phyloP scores from a whole-genome alignment of 78 protist genomes.

The Dictyostelium intermedium region DNA sequence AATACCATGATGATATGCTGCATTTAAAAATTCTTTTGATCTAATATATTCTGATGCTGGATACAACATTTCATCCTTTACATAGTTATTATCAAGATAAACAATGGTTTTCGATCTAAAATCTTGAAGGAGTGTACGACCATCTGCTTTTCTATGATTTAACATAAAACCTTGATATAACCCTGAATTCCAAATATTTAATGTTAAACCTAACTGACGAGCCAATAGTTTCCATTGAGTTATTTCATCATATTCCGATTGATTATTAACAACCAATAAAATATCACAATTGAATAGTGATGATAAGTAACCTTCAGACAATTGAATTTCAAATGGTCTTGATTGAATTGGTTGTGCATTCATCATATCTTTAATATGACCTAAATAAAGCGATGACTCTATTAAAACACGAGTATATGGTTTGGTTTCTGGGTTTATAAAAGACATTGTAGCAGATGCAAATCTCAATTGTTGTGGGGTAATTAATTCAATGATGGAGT shows the following conservation, averaged over 20 bases:
- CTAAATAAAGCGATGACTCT: slow-evolving; percentile 38
- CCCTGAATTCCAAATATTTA: slow-evolving; percentile 49
- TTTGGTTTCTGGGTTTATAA: slow-evolving; percentile 2
- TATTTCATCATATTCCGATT: slow-evolving; percentile 48
- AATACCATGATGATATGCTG: slow-evolving; percentile 57
- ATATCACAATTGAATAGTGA: slow-evolving; percentile 4
- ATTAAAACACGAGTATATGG: slow-evolving; percentile 66
- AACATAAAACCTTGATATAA: slow-evolving; percentile 46
- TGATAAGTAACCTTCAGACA: slow-evolving; percentile 46
- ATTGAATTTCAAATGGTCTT: slow-evolving; percentile 71
- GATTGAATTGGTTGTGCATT: slow-evolving; percentile 53
- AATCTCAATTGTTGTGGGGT: neutral
- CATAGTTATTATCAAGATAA: slow-evolving; percentile 42
- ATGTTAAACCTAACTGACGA: neutral
- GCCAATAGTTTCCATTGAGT: slow-evolving; percentile 23
- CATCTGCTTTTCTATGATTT: slow-evolving; percentile 16
- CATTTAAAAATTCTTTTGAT: slow-evolving; percentile 42
- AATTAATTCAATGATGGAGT: slow-evolving; percentile 9
- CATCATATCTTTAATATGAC: slow-evolving; percentile 65
- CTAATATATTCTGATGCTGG: slow-evolving; percentile 11
- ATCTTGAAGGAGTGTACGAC: slow-evolving; percentile 27
- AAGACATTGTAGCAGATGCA: slow-evolving; percentile 6
- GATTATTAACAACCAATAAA: slow-evolving; percentile 42
- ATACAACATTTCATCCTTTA: slow-evolving; percentile 35
- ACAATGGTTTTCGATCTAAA: slow-evolving; percentile 36